These are phyloP conservation scores for Populus trichocarpa DNA, from an alignment of 441 rosid species.

Conservation along the genomic window DNA sequence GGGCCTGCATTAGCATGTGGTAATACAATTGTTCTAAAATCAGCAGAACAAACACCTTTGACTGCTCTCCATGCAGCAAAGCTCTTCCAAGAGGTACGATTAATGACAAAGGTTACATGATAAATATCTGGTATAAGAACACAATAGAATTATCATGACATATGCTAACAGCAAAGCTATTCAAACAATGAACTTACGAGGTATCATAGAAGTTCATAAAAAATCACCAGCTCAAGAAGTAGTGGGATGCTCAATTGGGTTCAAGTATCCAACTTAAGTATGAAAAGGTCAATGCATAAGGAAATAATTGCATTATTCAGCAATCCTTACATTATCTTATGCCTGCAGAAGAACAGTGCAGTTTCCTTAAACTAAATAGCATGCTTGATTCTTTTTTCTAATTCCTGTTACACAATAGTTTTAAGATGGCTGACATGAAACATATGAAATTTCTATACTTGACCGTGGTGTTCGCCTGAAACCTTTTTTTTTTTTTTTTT, in stretches of 20 bases:
- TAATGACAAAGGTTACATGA: neutral
- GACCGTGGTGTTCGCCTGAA: neutral
- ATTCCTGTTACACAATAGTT: neutral
- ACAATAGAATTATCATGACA: neutral
- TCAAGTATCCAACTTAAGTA: neutral
- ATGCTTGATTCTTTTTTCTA: too few relatives aligned
- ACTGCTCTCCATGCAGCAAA: constrained; percentile 46
- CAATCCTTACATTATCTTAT: neutral
- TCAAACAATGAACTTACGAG: neutral
- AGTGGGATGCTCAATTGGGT: too few relatives aligned
- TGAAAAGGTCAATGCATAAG: neutral
- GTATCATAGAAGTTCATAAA: neutral
- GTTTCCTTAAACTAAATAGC: too few relatives aligned
- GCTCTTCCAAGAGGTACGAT: constrained; percentile 50
- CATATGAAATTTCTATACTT: neutral
- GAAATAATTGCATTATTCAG: neutral
- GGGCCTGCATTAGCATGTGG: constrained; percentile 66
- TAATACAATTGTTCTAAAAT: constrained; percentile 45
- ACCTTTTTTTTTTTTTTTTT: neutral
- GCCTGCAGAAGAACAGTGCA: too few relatives aligned
- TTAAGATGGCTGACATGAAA: neutral
- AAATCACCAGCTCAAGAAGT: neutral
- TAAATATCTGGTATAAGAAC: neutral
- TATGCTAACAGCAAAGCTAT: neutral
- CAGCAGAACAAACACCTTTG: constrained; percentile 62